Conservation (phyloP, 768 basidiomycete genomes). For the Wakefieldia striispora region DNA sequence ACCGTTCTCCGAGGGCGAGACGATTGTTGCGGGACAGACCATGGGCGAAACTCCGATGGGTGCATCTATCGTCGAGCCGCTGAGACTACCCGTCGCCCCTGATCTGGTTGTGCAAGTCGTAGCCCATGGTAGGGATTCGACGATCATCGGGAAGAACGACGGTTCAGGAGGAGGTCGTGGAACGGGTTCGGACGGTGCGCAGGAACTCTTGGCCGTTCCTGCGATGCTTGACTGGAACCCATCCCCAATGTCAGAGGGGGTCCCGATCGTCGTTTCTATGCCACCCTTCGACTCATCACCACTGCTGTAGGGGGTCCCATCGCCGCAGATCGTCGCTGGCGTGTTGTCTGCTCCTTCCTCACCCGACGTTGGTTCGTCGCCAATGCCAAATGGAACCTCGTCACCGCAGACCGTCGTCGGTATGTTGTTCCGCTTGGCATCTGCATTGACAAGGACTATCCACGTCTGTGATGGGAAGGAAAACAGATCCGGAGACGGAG, state of each 20-base stretch:
- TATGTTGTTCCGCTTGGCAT: background rate
- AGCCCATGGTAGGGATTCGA: background rate
- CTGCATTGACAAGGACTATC: background rate
- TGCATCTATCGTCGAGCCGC: background rate
- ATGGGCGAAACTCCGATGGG: background rate
- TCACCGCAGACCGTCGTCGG: background rate
- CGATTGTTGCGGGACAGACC: background rate
- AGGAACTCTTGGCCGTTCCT: background rate
- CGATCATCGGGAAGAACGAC: background rate
- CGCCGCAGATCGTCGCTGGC: too few relatives aligned
- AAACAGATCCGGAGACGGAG: background rate
- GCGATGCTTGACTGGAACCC: too few relatives aligned
- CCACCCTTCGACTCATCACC: too few relatives aligned
- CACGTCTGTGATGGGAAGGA: slow-evolving; percentile 1
- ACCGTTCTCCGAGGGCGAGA: background rate
- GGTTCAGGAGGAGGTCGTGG: background rate
- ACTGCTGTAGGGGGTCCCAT: too few relatives aligned
- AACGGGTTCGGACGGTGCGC: background rate
- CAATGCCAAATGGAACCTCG: too few relatives aligned
- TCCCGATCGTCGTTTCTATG: too few relatives aligned
- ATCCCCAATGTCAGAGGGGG: too few relatives aligned
- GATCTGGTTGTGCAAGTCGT: background rate
- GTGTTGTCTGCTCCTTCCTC: too few relatives aligned
- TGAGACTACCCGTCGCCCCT: background rate
- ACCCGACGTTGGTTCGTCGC: too few relatives aligned